These are phyloP conservation scores for Colletotrichum sp. DNA, from an alignment of 2,329 filamentous ascomycete genomes.

Conservation along the genomic window DNA sequence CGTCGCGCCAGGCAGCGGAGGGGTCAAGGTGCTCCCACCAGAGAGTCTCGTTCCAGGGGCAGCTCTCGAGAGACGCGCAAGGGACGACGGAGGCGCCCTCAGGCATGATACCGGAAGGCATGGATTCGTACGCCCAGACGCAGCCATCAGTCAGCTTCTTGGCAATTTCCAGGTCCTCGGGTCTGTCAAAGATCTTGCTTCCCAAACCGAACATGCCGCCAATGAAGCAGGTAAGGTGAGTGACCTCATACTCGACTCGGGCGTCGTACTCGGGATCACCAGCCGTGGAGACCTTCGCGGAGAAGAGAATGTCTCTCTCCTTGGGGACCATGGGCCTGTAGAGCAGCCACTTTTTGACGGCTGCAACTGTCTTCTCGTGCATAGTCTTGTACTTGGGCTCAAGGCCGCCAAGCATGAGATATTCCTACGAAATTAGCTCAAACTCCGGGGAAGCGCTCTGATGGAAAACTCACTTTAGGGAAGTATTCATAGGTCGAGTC, in stretches of 20 bases:
- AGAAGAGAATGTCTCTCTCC: constrained; percentile 73
- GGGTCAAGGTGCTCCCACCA: constrained; percentile 58
- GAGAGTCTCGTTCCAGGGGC: constrained; percentile 57
- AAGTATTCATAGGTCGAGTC: constrained; percentile 78
- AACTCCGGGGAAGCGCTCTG: neutral
- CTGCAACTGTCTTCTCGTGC: constrained; percentile 71
- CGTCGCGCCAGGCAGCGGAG: constrained; percentile 44
- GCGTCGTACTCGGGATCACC: constrained; percentile 46
- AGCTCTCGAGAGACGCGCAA: constrained; percentile 52
- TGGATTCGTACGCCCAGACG: constrained; percentile 71
- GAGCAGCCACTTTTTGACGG: constrained; percentile 75
- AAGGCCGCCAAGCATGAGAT: constrained; percentile 77
- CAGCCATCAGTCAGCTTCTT: constrained; percentile 71
- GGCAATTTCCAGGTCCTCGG: constrained; percentile 66
- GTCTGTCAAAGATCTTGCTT: constrained; percentile 64
- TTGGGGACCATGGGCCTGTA: constrained; percentile 77
- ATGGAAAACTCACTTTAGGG: constrained; percentile 46
- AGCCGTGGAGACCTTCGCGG: constrained; percentile 62
- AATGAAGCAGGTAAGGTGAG: constrained; percentile 71
- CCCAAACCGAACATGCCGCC: constrained; percentile 74
- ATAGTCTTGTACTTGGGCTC: constrained; percentile 75
- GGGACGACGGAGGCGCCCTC: constrained; percentile 55
- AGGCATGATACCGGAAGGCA: constrained; percentile 68
- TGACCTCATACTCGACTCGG: constrained; percentile 62
- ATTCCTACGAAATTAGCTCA: constrained; percentile 54